Evolutionary conservation across 176 grass and related monocot genomes (phyloP), one percentile per base, ranked within the genome.

Genomic region (Avena sativa): DNA sequence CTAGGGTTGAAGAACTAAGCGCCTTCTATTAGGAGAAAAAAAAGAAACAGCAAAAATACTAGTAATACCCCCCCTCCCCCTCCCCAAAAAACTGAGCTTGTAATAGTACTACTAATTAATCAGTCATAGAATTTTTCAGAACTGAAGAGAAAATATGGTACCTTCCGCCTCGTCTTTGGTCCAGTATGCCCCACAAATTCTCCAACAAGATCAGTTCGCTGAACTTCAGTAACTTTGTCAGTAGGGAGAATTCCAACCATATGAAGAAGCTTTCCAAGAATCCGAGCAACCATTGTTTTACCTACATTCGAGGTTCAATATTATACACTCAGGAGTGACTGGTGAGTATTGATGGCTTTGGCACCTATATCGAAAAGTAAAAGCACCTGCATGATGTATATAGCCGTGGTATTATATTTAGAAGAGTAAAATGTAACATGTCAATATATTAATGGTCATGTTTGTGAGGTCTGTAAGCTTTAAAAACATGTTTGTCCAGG

Each of bases 181-280:
- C 96, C 96, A 49, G 96, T 99, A 86, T 99, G 97, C 59, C 97
- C 97, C 21, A 99, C 97, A 64, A 99, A 99, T 87, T 99, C 92
- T 84, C 97, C 97, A 85, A 99, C 94, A 71, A 99, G 92, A 90
- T 99, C 97, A 79, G 97, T 96, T 87, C 97, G 86, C 83, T 99
- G 97, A 71, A 99, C 97, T 92, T 92, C 97, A 89, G 87, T 96
- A 62, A 99, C 92, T 91, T 89, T 96, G 52, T 96, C 89, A 9
- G 97, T 99, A 87, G 90, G 90, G 66, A 99, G 81, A 92, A 99
- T 86, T 49, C 94, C 97, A 67, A 96, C 89, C 87, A 89, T 89
- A 78, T 96, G 90, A 61, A 98, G 91, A 59, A 99, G 90, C 85
- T 94, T 99, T 76, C 97, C 97, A 48, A 99, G 92, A 81, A 96